phyloP scores from a whole-genome alignment of 1,284 basidiomycete genomes.

The Melanopsichium pennsylvanicum region DNA sequence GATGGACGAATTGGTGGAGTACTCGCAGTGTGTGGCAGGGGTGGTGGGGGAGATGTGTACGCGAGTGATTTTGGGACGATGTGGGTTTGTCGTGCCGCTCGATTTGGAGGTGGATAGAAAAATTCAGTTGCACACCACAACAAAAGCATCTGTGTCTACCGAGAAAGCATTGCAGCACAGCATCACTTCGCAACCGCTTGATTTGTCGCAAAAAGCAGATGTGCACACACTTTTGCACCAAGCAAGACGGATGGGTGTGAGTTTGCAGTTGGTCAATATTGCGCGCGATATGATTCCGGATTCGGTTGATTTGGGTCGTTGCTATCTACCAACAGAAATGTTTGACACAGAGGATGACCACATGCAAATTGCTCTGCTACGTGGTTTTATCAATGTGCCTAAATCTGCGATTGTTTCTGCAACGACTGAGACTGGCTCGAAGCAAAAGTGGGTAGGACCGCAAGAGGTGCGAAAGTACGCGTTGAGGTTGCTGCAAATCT shows the following conservation, averaged over 20 bases:
- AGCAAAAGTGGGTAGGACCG: conserved; percentile 8
- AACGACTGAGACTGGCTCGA: too few species aligned
- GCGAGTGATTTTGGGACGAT: conserved; percentile 49
- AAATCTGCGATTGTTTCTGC: not conserved
- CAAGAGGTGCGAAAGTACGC: conserved; percentile 39
- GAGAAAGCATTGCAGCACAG: not conserved
- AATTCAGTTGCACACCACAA: conserved; percentile 5
- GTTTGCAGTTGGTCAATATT: conserved; percentile 60
- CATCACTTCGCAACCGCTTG: not conserved
- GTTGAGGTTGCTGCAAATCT: conserved; percentile 32
- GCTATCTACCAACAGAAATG: conserved; percentile 48
- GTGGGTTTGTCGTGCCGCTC: conserved; percentile 27
- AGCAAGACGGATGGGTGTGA: conserved; percentile 58
- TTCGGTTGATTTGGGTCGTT: conserved; percentile 41
- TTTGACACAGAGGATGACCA: conserved; percentile 18
- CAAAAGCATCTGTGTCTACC: not conserved
- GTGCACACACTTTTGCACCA: conserved; percentile 41
- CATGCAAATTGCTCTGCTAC: conserved; percentile 24
- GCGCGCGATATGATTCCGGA: conserved; percentile 56
- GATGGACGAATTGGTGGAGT: conserved; percentile 51
- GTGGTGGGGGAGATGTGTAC: conserved; percentile 60
- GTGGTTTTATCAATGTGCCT: conserved; percentile 7
- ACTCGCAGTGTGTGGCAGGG: conserved; percentile 58
- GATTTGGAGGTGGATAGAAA: conserved; percentile 30
- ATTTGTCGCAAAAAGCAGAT: conserved; percentile 5